Conservation (phyloP, 371 early-diverging fungal genomes). For the Mortierella sp. region DNA sequence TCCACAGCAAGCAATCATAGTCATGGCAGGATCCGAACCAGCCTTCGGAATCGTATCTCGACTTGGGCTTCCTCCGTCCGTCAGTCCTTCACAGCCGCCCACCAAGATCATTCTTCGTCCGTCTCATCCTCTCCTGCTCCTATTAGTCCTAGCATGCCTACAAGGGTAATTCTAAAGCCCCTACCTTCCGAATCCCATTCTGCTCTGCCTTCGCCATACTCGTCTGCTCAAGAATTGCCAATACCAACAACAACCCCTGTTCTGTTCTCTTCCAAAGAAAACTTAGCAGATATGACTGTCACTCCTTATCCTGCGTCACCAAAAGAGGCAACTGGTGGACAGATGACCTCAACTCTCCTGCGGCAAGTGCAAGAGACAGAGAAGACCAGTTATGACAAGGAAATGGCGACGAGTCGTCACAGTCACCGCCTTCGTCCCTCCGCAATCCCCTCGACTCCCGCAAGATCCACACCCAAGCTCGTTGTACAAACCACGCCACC, state of each 20-base stretch:
- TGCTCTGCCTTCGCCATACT: background rate
- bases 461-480: background rate
- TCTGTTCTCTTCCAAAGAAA: background rate
- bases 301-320: background rate
- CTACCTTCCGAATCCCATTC: slow-evolving; percentile 1
- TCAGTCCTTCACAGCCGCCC: slow-evolving; percentile 16
- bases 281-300: background rate
- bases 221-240: background rate
- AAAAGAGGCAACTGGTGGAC: background rate
- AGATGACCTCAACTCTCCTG: background rate
- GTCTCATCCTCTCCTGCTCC: background rate
- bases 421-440: background rate
- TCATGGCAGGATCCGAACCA: slow-evolving; percentile 1
- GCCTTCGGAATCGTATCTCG: slow-evolving; percentile 24
- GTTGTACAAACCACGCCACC: background rate
- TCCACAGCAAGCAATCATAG: background rate
- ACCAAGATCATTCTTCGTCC: background rate
- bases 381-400: background rate
- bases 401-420: background rate
- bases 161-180: background rate
- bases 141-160: background rate
- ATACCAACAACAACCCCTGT: background rate
- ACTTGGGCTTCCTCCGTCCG: slow-evolving; percentile 40
- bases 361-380: background rate
- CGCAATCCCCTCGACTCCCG: background rate